These are phyloP conservation scores for Waltergamsia citrina DNA, from an alignment of 2,329 filamentous ascomycete genomes.

Conservation along the genomic window DNA sequence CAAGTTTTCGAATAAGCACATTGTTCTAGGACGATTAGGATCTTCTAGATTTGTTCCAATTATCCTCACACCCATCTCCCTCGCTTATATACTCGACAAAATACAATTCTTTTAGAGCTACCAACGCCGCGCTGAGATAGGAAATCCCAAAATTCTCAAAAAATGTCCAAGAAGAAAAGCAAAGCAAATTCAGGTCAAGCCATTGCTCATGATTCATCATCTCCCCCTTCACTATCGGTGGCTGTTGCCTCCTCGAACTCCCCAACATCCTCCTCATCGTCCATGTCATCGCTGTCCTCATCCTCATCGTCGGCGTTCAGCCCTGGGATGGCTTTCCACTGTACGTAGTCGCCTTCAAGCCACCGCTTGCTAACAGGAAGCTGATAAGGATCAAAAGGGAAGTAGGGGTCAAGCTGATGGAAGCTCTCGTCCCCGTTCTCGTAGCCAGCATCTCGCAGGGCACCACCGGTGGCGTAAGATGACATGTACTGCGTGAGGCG, in stretches of 20 bases:
- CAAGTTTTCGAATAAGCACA: too few relatives aligned
- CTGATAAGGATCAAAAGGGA: constrained; percentile 95
- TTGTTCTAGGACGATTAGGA: too few relatives aligned
- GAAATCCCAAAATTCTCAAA: too few relatives aligned
- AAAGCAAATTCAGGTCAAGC: neutral
- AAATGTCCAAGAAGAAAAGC: too few relatives aligned
- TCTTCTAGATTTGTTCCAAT: too few relatives aligned
- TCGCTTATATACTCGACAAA: too few relatives aligned
- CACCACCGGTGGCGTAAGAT: constrained; percentile 44
- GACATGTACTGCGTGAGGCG: constrained; percentile 63
- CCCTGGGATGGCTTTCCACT: constrained; percentile 68
- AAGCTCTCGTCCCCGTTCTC: constrained; percentile 60
- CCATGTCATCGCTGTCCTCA: constrained; percentile 43
- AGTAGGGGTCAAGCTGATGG: constrained; percentile 86
- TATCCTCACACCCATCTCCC: too few relatives aligned
- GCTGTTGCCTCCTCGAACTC: constrained; percentile 38
- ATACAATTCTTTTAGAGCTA: neutral
- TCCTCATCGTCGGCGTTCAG: constrained; percentile 49
- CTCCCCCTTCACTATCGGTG: constrained; percentile 36
- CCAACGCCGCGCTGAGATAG: constrained; percentile 5
- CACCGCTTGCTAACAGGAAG: constrained; percentile 79
- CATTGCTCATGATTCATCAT: constrained; percentile 7
- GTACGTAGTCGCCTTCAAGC: constrained; percentile 76
- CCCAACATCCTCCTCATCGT: constrained; percentile 39
- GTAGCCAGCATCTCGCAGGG: constrained; percentile 37